Evolutionary conservation across 371 early-diverging fungal species (phyloP).

Genomic region (Gilbertella persicaria): DNA sequence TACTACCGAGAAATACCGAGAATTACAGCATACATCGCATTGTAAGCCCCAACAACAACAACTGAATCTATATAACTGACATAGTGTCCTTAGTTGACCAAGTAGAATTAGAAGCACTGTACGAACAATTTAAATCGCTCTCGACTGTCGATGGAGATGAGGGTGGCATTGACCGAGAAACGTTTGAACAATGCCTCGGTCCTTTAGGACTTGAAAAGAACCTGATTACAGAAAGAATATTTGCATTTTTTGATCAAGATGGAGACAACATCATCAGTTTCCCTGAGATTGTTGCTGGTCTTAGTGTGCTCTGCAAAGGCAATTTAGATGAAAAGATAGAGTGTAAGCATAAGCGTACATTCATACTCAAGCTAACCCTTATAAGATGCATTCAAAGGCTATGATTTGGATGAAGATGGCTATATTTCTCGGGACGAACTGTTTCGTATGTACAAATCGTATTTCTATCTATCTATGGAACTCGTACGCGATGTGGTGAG

Average conservation of each 20-base stretch:
- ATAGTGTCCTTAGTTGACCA: conserved; percentile 62
- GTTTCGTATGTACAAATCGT: conserved; percentile 88
- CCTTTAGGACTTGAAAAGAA: conserved; percentile 84
- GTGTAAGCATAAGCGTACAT: conserved; percentile 51
- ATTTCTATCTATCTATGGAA: conserved; percentile 86
- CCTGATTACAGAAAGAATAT: conserved; percentile 85
- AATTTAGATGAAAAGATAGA: conserved; percentile 86
- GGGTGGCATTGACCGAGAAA: conserved; percentile 77
- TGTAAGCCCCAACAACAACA: conserved; percentile 52
- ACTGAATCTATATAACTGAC: neutral
- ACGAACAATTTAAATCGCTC: conserved; percentile 81
- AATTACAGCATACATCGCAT: conserved; percentile 67
- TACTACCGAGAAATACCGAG: conserved; percentile 35
- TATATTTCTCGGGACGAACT: conserved; percentile 84
- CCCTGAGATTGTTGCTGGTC: conserved; percentile 80
- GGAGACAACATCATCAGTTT: conserved; percentile 76
- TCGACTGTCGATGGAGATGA: conserved; percentile 62
- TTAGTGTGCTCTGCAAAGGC: conserved; percentile 85
- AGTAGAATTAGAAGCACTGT: conserved; percentile 83
- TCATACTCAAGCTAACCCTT: neutral
- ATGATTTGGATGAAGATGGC: conserved; percentile 91
- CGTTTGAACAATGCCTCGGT: conserved; percentile 87
- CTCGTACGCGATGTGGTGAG: conserved; percentile 88
- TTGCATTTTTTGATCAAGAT: conserved; percentile 88
- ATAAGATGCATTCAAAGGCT: conserved; percentile 86